These are phyloP conservation scores for Tylopilus plumbeoviolaceoides DNA, from an alignment of 768 basidiomycete genomes.

Conservation along the genomic window DNA sequence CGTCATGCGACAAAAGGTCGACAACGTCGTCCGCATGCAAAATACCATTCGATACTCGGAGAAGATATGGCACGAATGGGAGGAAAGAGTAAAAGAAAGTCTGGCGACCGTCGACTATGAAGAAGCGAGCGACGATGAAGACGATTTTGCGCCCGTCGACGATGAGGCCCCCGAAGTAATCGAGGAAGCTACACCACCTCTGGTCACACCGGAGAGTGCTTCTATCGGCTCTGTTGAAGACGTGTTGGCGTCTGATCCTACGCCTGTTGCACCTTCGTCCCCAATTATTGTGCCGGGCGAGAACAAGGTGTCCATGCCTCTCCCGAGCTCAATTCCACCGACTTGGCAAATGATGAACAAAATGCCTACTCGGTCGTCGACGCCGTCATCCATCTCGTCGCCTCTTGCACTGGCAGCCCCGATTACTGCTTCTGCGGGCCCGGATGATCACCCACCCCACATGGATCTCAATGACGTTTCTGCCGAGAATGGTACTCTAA, in stretches of 20 bases:
- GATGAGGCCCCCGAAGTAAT: constrained; percentile 19
- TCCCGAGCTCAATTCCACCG: constrained; percentile 44
- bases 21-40: constrained; percentile 92
- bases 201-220: constrained; percentile 9
- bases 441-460: constrained; percentile 57
- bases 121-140: constrained; percentile 45
- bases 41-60: constrained; percentile 96
- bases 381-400: constrained; percentile 84
- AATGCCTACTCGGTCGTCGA: constrained; percentile 76
- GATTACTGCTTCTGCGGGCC: constrained; percentile 64
- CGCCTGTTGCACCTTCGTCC: constrained; percentile 59
- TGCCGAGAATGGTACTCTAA: constrained; percentile 41
- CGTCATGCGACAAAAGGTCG: constrained; percentile 89
- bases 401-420: constrained; percentile 83
- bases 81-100: constrained; percentile 74
- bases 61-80: constrained; percentile 97
- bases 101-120: constrained; percentile 56
- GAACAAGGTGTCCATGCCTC: constrained; percentile 30
- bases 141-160: constrained; percentile 35
- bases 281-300: constrained; percentile 30
- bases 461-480: constrained; percentile 61
- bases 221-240: constrained; percentile 25
- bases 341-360: constrained; percentile 38
- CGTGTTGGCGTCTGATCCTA: constrained; percentile 52
- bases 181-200: constrained; percentile 17